Evolutionary conservation across 2,329 filamentous ascomycete genomes (phyloP), one percentile per base, ranked within the genome.

Genomic region (Hypoxylon sp.): DNA sequence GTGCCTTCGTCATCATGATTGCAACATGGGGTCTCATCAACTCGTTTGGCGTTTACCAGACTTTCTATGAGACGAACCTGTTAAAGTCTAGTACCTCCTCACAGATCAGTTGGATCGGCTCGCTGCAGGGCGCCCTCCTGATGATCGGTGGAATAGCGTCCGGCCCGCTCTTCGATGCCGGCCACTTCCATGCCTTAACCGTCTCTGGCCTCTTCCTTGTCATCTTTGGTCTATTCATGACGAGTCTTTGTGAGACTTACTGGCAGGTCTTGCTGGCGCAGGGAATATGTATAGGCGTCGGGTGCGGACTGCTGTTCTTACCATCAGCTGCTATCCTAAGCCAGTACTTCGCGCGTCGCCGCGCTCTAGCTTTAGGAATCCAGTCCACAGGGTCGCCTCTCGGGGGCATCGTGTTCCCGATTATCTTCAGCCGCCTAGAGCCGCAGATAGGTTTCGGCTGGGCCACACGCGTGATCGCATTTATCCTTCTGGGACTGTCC

Each of bases 381-480:
- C 67, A 68, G 52, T 61, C 69, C 1, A 51, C 57, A 9, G 76
- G 76, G 9, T 69, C 67, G 11, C 70, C 70, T 10, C 37, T 77
- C n/a, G 74, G 67, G 71, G 81, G 81, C 13, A 78, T 84, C 66
- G 71, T 84, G 10, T 83, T 82, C 59, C 81, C 82, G 1, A 78
- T 84, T 52, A 75, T 84, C 33, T 82, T 84, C 73, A 75, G 77
- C 26, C 66, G 76, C n/a, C 74, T 84, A 1, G 78, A 84, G 70
- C 77, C 76, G 11, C 63, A 65, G 14, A 76, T 87, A 44, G 85
- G 86, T 5, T 88, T 87, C 71, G 78, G 79, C 55, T 88, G 86
- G 86, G 81, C 85, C 4, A 81, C 80, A 3, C 78, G 83, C 3
- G 75, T 82, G 39, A 78, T 84, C 33, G 82, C 78, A 22, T 83